Conservation (phyloP, 768 basidiomycete species). For the Sporobolomyces phaffii region DNA sequence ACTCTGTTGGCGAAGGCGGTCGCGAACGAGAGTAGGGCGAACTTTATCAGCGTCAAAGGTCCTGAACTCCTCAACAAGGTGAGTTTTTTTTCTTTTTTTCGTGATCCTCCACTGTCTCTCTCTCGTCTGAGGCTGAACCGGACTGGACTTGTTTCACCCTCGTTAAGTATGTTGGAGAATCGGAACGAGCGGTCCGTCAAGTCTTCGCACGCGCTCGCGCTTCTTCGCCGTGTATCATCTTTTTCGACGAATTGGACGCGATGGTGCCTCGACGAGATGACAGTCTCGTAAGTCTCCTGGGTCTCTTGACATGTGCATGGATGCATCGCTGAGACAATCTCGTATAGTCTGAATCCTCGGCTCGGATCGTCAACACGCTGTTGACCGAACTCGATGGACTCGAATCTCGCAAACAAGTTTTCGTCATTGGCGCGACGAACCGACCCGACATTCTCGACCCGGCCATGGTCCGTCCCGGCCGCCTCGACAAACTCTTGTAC, state of each 20-base stretch:
- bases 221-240: conserved; percentile 88
- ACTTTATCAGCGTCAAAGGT: conserved; percentile 96
- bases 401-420: conserved; percentile 53
- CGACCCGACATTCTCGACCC: conserved; percentile 92
- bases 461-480: conserved; percentile 76
- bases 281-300: conserved; percentile 58
- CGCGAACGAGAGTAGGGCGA: conserved; percentile 88
- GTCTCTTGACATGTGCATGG: neutral
- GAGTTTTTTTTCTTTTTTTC: conserved; percentile 31
- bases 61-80: conserved; percentile 97
- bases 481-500: conserved; percentile 92
- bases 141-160: neutral
- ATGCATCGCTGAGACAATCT: too few species aligned
- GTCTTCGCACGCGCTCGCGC: conserved; percentile 90
- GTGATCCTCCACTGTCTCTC: conserved; percentile 19
- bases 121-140: too few species aligned
- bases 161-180: conserved; percentile 87
- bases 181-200: conserved; percentile 87
- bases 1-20: conserved; percentile 97
- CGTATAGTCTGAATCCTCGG: conserved; percentile 33
- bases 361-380: conserved; percentile 84
- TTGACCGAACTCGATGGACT: conserved; percentile 88
- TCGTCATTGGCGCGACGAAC: conserved; percentile 94
- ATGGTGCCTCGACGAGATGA: conserved; percentile 86
- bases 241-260: conserved; percentile 93